Evolutionary conservation across 2,329 filamentous ascomycete genomes (phyloP), one percentile per base, ranked within the genome.

Genomic region (Cordyceps tenuipes): DNA sequence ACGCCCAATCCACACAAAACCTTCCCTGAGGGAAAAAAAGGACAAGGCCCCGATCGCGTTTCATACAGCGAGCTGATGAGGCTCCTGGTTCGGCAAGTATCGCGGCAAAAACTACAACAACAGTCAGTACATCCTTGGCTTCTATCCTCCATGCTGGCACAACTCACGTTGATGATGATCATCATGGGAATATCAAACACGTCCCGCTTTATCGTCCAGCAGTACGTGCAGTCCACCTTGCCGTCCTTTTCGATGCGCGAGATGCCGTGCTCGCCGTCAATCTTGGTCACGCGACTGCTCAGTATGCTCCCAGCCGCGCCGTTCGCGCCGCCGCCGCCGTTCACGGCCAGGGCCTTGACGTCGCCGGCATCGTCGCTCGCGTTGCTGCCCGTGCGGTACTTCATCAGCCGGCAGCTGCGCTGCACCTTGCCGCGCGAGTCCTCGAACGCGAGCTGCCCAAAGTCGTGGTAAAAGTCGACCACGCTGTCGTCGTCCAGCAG

Each of bases 171-270:
- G 79, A 97, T 93, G 69, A 97, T 90, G 73, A 97, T 95, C 77
- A 97, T 81, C 91, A 97, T 96, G 23, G 94, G 94, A 73, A 97
- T 96, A 76, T 97, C 93, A 76, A 97, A 97, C 46, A 94, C 90
- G 73, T 99, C 94, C 64, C 93, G 82, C 77, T 96, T 96, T 63
- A 97, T 92, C 64, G 90, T 93, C 92, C 93, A 97, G 77, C 90
- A 96, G 75, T 95, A 96, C 68, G 89, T 91, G 77, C 92, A 97
- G 71, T 96, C 90, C 61, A 97, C 89, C 74, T 94, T 92, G 58
- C 92, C 93, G 68, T 96, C 91, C 70, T 85, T 88, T 69, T 90
- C 90, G 15, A 96, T 82, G 68, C 86, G 84, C 59, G 88, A 88
- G 73, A 96, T 93, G 10, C 90, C 91, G 63, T 89, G 82, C 72